Conservation (phyloP, 208 protist species). For the Trichomonas gallinae region DNA sequence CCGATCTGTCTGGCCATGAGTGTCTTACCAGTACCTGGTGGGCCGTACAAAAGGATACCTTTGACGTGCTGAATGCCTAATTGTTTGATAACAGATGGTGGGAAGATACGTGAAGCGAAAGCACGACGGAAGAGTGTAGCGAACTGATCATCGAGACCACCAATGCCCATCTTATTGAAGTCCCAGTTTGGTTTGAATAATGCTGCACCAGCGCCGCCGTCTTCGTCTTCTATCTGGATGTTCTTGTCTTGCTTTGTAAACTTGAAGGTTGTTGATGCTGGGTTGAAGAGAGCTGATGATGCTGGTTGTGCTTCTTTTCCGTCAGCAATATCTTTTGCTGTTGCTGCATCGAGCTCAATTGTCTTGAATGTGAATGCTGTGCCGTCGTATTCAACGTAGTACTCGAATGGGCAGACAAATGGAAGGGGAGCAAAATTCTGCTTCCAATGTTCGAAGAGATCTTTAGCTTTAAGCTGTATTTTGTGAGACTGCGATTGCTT, state of each 20-base stretch:
- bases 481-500: background rate
- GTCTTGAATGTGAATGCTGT: background rate
- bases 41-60: slow-evolving; percentile 86
- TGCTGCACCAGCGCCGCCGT: background rate
- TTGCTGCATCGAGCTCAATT: background rate
- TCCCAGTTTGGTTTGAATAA: slow-evolving; percentile 21
- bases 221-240: background rate
- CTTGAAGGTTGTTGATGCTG: background rate
- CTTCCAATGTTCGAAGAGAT: background rate
- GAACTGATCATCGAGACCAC: slow-evolving; percentile 55
- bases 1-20: slow-evolving; percentile 98
- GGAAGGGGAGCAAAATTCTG: background rate
- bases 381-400: background rate
- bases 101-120: slow-evolving; percentile 67
- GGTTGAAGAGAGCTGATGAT: background rate
- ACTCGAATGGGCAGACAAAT: background rate
- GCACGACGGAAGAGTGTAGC: slow-evolving; percentile 89
- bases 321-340: background rate
- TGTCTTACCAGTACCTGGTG: slow-evolving; percentile 98
- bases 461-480: background rate
- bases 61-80: slow-evolving; percentile 91
- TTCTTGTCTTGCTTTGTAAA: background rate
- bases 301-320: background rate
- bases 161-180: slow-evolving; percentile 36
- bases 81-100: slow-evolving; percentile 68